Conservation (phyloP, 2,329 filamentous ascomycete genomes). For the Daldinia sp. region DNA sequence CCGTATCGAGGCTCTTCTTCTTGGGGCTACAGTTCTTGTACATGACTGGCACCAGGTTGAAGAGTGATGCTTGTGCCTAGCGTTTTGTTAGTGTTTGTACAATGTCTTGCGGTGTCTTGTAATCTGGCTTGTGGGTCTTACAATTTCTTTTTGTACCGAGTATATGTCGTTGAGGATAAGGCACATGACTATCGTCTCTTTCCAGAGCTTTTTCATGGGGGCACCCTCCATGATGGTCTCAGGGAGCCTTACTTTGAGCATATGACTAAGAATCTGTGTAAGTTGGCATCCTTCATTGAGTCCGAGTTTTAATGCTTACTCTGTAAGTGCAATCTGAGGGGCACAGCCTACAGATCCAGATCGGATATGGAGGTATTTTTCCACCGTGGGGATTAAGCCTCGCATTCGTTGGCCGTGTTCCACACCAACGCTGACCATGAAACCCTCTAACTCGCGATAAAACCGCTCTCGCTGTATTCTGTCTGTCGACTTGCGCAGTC, state of each 20-base stretch:
- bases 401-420: constrained; percentile 43
- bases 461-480: constrained; percentile 40
- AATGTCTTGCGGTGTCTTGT: not conserved
- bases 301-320: constrained; percentile 33
- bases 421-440: constrained; percentile 43
- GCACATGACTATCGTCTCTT: constrained; percentile 41
- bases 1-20: constrained; percentile 32
- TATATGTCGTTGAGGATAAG: constrained; percentile 44
- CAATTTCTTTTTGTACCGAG: constrained; percentile 44
- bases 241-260: constrained; percentile 41
- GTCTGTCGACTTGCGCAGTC: constrained; percentile 36
- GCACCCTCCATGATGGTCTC: constrained; percentile 40
- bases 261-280: no score
- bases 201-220: constrained; percentile 42
- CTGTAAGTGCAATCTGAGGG: constrained; percentile 43
- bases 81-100: constrained; percentile 4
- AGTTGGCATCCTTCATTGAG: not conserved
- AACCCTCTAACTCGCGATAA: constrained; percentile 42
- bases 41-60: constrained; percentile 43
- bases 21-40: constrained; percentile 41
- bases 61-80: constrained; percentile 40
- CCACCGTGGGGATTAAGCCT: constrained; percentile 39
- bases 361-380: constrained; percentile 43
- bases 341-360: constrained; percentile 43
- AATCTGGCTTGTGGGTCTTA: constrained; percentile 34